Percentiles rank a stretch among this genome's conserved stretches.
Conservation (phyloP, 2,329 filamentous ascomycete species). For the Beauveria sp. region DNA sequence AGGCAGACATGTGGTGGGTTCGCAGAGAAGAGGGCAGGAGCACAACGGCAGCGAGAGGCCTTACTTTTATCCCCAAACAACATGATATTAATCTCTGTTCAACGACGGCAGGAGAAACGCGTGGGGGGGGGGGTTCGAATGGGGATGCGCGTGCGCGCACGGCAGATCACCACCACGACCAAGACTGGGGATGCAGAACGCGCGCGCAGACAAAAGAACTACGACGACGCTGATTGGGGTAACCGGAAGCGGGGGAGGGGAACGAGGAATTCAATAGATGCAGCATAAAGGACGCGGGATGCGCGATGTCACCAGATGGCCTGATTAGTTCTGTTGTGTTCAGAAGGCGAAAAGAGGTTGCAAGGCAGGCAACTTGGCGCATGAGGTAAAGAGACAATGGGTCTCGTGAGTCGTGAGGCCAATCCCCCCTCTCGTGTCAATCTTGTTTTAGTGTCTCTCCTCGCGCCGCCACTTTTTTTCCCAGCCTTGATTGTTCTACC, state of each 20-base stretch:
- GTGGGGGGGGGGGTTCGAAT: not conserved
- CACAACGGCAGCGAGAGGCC: not conserved
- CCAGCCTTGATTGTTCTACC: not conserved
- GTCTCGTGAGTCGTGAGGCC: not conserved
- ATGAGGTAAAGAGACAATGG: not conserved
- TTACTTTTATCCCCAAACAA: slow-evolving; percentile 9
- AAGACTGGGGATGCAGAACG: too few species aligned
- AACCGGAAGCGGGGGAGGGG: not conserved
- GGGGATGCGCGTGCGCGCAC: not conserved
- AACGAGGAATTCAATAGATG: not conserved
- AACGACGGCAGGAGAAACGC: not conserved
- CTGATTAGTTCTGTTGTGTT: not conserved
- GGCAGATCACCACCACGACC: not conserved
- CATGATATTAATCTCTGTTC: not conserved
- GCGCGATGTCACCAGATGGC: slow-evolving; percentile 2
- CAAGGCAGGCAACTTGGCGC: not conserved
- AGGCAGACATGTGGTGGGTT: not conserved
- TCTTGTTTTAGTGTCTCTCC: not conserved
- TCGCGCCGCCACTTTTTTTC: not conserved
- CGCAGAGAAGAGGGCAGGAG: not conserved
- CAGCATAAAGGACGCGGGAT: not conserved
- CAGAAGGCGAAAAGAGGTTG: not conserved
- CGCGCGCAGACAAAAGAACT: not conserved
- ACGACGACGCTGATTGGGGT: not conserved
- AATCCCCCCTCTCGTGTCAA: not conserved